A percentile compares a stretch with the other conserved stretches of the same genome.
Conservation (phyloP, 169 alveolate genomes). For the Eimeria praecox region DNA sequence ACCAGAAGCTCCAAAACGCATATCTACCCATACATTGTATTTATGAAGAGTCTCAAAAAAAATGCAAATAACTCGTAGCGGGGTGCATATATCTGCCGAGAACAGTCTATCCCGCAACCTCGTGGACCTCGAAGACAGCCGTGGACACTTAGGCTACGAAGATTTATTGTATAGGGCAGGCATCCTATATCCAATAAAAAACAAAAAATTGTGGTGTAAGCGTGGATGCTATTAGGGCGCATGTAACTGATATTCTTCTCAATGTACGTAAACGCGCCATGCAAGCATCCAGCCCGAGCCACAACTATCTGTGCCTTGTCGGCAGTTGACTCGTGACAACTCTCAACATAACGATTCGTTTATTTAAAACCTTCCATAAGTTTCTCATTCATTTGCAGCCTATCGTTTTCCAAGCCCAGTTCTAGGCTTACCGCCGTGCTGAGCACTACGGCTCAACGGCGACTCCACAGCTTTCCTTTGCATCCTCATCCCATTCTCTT, state of each 20-base stretch:
- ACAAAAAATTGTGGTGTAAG: not conserved
- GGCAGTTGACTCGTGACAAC: not conserved
- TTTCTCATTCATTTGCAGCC: not conserved
- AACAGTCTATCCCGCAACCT: not conserved
- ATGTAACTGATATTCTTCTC: not conserved
- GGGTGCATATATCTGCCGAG: not conserved
- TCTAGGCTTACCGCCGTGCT: not conserved
- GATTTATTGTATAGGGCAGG: not conserved
- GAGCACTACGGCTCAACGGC: not conserved
- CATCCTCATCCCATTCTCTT: not conserved
- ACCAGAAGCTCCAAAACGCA: not conserved
- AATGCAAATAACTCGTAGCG: not conserved
- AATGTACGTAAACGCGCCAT: not conserved
- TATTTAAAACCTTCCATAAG: not conserved
- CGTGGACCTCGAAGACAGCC: not conserved
- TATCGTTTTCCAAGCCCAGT: not conserved
- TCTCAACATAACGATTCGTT: not conserved
- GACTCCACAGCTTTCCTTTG: not conserved
- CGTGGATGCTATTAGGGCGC: not conserved
- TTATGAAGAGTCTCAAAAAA: not conserved
- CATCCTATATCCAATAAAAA: not conserved
- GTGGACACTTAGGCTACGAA: not conserved
- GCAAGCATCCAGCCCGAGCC: not conserved
- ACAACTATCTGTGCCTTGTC: not conserved
- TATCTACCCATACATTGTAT: not conserved